Evolutionary conservation across 345 rosid genomes (phyloP).

Genomic region (Garcia nutans): DNA sequence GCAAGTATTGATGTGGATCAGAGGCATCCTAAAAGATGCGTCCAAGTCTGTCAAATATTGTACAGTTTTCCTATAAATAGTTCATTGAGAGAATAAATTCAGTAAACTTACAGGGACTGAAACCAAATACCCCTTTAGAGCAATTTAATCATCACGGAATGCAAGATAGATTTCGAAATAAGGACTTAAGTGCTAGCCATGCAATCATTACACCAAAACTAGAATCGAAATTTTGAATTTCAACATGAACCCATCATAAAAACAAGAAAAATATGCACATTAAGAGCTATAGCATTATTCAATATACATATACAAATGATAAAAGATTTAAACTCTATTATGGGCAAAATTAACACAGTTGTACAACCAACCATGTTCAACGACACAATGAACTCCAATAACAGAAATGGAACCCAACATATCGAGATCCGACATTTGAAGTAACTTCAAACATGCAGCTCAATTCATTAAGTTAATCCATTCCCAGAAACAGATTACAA

Average conservation of each 20-base stretch:
- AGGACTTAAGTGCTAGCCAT: background rate
- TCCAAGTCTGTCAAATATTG: background rate
- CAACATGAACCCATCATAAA: background rate
- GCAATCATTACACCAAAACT: background rate
- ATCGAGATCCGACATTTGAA: background rate
- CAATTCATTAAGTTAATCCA: background rate
- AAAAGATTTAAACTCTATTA: background rate
- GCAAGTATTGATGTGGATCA: too few relatives aligned
- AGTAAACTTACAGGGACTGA: background rate
- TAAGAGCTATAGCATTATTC: too few relatives aligned
- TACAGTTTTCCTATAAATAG: constrained; percentile 22
- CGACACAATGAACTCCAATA: background rate
- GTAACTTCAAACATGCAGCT: background rate
- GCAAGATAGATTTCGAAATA: too few relatives aligned
- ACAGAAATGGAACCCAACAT: background rate
- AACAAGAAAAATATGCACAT: background rate
- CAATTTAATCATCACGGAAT: too few relatives aligned
- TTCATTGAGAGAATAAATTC: constrained; percentile 19
- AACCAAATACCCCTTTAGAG: background rate
- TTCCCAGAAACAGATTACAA: background rate
- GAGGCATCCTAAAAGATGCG: background rate
- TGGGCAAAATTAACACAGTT: background rate
- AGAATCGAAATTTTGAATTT: background rate
- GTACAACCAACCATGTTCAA: background rate
- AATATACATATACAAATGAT: background rate